phyloP scores from a whole-genome alignment of 208 protist genomes.

The Endotrypanum monterogeii region DNA sequence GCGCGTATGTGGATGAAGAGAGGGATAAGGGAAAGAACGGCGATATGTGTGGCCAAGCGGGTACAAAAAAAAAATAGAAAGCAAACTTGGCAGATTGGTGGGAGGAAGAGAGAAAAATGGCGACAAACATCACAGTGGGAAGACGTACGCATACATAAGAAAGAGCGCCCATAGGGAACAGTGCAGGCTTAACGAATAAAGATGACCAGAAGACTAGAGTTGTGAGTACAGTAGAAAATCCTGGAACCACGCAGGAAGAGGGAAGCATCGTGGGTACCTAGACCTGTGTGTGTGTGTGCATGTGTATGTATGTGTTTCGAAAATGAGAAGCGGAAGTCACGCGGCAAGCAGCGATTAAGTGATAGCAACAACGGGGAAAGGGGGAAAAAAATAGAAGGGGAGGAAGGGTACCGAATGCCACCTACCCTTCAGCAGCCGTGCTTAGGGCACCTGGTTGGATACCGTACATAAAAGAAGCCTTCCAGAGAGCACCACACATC shows the following conservation, averaged over 20 bases:
- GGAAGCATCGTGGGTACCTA: not conserved
- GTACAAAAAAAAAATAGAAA: not conserved
- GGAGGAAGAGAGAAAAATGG: not conserved
- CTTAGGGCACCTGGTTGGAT: too few relatives aligned
- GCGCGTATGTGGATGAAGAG: not conserved
- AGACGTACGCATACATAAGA: not conserved
- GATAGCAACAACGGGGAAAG: not conserved
- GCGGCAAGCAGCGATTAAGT: not conserved
- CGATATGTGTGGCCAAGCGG: not conserved
- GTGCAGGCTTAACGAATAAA: not conserved
- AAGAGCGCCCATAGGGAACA: not conserved
- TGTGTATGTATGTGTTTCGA: not conserved
- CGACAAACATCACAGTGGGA: not conserved
- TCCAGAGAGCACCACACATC: not conserved
- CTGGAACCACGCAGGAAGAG: not conserved
- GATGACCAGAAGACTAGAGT: too few relatives aligned
- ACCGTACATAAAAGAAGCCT: not conserved
- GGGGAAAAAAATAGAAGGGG: not conserved
- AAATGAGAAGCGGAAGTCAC: not conserved
- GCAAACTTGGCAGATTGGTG: not conserved
- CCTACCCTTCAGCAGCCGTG: not conserved
- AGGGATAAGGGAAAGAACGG: slow-evolving; percentile 3
- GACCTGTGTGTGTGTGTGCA: not conserved
- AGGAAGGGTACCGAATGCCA: not conserved
- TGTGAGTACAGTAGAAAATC: not conserved